Evolutionary conservation across 2,329 filamentous ascomycete species (phyloP).

Genomic region (Zelopaecilomyces penicillatus): DNA sequence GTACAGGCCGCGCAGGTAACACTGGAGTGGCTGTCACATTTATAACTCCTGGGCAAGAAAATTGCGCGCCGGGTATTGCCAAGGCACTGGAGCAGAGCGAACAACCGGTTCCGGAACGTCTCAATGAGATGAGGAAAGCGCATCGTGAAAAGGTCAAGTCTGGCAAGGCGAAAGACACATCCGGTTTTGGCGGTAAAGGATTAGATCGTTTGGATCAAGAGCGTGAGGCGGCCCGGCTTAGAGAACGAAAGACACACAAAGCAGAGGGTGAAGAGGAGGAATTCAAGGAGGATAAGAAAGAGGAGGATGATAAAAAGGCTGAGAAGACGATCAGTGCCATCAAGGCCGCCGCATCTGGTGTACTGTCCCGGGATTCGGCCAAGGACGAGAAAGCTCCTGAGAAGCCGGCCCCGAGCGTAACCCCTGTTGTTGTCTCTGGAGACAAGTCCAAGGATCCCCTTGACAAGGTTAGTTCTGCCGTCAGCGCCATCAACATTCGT

Average conservation of each 20-base stretch:
- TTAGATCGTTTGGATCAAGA: conserved; percentile 87
- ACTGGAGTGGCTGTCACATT: conserved; percentile 94
- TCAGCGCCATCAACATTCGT: conserved; percentile 82
- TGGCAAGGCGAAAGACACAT: conserved; percentile 81
- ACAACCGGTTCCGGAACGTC: conserved; percentile 66
- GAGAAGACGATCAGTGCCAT: conserved; percentile 60
- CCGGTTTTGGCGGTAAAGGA: conserved; percentile 91
- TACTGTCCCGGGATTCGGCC: conserved; percentile 43
- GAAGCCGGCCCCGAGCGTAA: conserved; percentile 27
- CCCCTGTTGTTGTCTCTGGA: conserved; percentile 44
- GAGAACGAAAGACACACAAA: conserved; percentile 83
- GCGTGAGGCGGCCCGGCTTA: conserved; percentile 75
- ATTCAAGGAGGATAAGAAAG: conserved; percentile 69
- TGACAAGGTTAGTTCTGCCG: conserved; percentile 83
- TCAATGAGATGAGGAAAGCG: conserved; percentile 57
- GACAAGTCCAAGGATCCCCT: conserved; percentile 59
- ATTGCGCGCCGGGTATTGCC: conserved; percentile 77
- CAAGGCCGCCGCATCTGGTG: conserved; percentile 51
- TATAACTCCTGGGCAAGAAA: conserved; percentile 83
- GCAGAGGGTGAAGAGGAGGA: conserved; percentile 80
- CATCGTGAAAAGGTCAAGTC: conserved; percentile 88
- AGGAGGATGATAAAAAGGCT: conserved; percentile 58
- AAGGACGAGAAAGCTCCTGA: conserved; percentile 25
- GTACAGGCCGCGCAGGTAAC: conserved; percentile 89
- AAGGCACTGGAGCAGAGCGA: conserved; percentile 91